These are phyloP conservation scores for Ciborinia camelliae DNA, from an alignment of 2,329 filamentous ascomycete species.

Conservation along the genomic window DNA sequence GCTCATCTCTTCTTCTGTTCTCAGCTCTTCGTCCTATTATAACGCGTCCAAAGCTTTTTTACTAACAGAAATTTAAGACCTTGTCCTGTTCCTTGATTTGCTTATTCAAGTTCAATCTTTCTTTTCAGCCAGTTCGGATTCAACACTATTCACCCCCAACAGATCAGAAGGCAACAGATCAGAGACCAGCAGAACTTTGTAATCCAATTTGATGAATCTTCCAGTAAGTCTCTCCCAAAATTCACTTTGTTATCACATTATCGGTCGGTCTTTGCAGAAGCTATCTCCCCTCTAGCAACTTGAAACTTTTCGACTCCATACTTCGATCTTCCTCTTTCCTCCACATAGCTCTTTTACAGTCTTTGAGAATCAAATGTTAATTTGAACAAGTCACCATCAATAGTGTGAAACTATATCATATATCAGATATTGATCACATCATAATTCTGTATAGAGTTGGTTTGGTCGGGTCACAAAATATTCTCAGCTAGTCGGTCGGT, in stretches of 20 bases:
- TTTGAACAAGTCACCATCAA: neutral
- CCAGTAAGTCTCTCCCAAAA: neutral
- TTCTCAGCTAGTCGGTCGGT: neutral
- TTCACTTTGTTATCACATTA: neutral
- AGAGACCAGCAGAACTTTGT: neutral
- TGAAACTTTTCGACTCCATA: neutral
- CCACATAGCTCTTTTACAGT: neutral
- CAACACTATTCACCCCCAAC: neutral
- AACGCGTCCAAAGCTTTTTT: neutral
- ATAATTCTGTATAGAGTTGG: neutral
- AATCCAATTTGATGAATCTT: neutral
- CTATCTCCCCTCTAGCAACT: neutral
- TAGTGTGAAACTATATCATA: neutral
- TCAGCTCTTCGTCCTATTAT: neutral
- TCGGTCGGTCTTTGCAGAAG: neutral
- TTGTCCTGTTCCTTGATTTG: neutral
- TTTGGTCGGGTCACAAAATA: no score
- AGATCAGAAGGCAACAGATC: neutral
- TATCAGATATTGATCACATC: no score
- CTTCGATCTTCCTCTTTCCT: neutral
- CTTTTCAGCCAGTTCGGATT: neutral
- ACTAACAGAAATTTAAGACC: neutral
- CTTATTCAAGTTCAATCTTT: no score
- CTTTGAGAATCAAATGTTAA: neutral
- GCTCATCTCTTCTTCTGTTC: neutral